Evolutionary conservation across 192 early-diverging fungal genomes (phyloP), one percentile per base, ranked within the genome.

Genomic region (Coemansia biformis): DNA sequence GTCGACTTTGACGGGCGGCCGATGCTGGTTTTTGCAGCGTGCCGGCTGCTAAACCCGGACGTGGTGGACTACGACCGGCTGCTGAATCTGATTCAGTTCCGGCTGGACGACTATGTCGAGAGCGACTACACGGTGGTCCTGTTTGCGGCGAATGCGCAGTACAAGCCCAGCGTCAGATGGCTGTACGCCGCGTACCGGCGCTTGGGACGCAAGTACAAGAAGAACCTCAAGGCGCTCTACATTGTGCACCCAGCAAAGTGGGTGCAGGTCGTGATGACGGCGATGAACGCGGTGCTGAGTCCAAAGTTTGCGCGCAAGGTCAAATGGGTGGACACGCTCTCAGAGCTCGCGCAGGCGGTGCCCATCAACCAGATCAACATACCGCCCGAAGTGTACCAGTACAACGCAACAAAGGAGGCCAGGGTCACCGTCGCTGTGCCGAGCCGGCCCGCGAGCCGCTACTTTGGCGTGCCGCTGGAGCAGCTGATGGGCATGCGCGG

Each of bases 291-390:
- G 8, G 75, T 98, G 19, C 85, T 90, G 37, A 98, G 93, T 41
- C 89, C 91, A 37, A 96, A 96, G 71, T 96, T 96, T 75, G 74
- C 81, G 13, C 69, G 77, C 38, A 96, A 96, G 67, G 67, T 96
- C 8, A 75, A 79, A 48, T 96, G 91, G 75, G 65, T 93, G 24
- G 69, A 84, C 38, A 86, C 64, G 29, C 73, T 94, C 28, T 69
- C 81, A 12, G 71, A 86, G 17, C 76, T 96, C 29, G 82, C 79
- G 12, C 45, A 44, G 36, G 55, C 65, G 7, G 79, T 94, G 26
- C 86, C 87, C 10, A 64, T 92, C 16, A 70, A 81, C 36, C 83
- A 89, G 48, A 79, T 91, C 38, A 76, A 81, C 15, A 85, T 94
- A 23, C 92, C 93, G 6, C 78, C 61, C 15, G 62, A 64, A 38